A percentile compares a stretch with the other conserved stretches of the same genome.
phyloP scores from a whole-genome alignment of 805 yeast genomes.

The Saturnispora quitensis region DNA sequence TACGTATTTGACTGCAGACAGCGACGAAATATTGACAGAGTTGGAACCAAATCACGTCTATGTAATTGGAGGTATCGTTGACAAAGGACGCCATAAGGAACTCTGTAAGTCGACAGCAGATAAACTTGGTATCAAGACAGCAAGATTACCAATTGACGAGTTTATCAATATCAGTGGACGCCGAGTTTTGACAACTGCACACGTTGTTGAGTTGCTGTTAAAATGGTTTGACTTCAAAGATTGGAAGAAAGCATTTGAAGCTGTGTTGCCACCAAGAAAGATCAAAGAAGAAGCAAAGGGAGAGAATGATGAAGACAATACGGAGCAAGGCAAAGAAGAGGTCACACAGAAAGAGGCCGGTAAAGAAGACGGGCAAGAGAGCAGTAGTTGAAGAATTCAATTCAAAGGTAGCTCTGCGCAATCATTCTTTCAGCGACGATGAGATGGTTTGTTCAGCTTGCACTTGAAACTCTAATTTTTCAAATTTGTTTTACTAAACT shows the following conservation, averaged over 20 bases:
- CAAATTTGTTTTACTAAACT: too few relatives aligned
- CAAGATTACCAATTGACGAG: slow-evolving; percentile 79
- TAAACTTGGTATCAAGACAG: slow-evolving; percentile 59
- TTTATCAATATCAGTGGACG: slow-evolving; percentile 77
- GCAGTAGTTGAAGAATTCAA: background rate
- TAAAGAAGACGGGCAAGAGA: background rate
- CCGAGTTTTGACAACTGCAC: slow-evolving; percentile 85
- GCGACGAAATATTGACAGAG: slow-evolving; percentile 56
- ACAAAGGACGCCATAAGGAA: slow-evolving; percentile 79
- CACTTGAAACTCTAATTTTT: too few relatives aligned
- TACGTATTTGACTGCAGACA: slow-evolving; percentile 80
- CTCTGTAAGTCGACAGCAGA: slow-evolving; percentile 79
- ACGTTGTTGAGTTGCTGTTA: slow-evolving; percentile 81
- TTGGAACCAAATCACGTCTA: slow-evolving; percentile 67
- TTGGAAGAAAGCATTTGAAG: slow-evolving; percentile 83
- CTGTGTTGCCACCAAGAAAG: slow-evolving; percentile 80
- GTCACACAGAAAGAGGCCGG: background rate
- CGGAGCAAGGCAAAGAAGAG: background rate
- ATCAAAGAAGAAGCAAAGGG: background rate
- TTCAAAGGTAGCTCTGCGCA: too few relatives aligned
- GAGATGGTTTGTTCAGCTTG: too few relatives aligned
- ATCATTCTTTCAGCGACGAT: too few relatives aligned
- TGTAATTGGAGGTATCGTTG: slow-evolving; percentile 93
- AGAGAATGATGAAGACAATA: background rate
- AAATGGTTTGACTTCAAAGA: slow-evolving; percentile 70